Conservation (phyloP, 2,329 filamentous ascomycete genomes). For the Lachnellula subtilissima region DNA sequence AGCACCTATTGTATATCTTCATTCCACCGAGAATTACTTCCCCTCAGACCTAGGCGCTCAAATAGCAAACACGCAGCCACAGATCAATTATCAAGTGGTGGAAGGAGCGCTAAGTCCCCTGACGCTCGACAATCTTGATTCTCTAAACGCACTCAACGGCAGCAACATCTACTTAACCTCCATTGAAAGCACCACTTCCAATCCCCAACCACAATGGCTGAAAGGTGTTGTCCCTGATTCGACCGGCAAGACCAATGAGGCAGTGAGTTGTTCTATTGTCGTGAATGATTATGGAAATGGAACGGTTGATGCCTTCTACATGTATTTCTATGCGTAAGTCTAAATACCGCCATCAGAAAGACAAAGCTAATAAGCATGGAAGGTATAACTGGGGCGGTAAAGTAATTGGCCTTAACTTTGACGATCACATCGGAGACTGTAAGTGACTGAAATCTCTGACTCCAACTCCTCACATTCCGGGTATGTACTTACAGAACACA, state of each 20-base stretch:
- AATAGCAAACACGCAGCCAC: conserved; percentile 38
- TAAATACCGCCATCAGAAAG: background rate
- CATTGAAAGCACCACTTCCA: conserved; percentile 37
- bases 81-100: conserved; percentile 37
- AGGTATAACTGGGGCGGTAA: conserved; percentile 13
- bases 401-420: conserved; percentile 9
- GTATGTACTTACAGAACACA: background rate
- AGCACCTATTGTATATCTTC: conserved; percentile 45
- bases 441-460: background rate
- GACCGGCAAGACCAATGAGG: conserved; percentile 39
- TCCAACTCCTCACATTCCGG: background rate
- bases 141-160: conserved; percentile 36
- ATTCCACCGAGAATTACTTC: conserved; percentile 40
- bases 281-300: conserved; percentile 60
- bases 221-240: conserved; percentile 43
- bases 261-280: conserved; percentile 60
- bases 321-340: conserved; percentile 23
- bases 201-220: conserved; percentile 38
- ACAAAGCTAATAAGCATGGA: background rate
- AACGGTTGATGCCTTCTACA: conserved; percentile 22
- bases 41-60: conserved; percentile 43
- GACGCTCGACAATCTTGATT: conserved; percentile 40
- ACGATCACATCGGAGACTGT: conserved; percentile 54
- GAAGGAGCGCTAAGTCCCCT: conserved; percentile 31
- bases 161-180: conserved; percentile 40